Evolutionary conservation across 2,329 filamentous ascomycete genomes (phyloP).

Genomic region (Dothideomycetes sp.): DNA sequence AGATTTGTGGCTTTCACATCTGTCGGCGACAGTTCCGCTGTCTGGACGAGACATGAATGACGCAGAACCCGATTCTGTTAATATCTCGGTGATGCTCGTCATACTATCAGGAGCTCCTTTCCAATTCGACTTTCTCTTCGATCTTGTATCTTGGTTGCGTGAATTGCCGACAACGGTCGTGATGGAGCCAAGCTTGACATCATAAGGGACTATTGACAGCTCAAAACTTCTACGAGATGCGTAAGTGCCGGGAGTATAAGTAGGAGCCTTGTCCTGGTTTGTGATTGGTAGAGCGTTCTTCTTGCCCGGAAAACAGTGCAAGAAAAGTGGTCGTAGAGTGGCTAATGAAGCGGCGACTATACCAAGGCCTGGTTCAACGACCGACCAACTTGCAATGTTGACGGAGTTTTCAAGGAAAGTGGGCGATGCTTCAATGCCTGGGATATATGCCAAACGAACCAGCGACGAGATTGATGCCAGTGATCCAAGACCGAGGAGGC

Average conservation of each 20-base stretch:
- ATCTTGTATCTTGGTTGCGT: not conserved
- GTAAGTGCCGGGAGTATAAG: conserved; percentile 1
- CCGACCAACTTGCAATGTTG: conserved; percentile 24
- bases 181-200: not conserved
- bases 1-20: not conserved
- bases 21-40: not conserved
- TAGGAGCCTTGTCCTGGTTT: not conserved
- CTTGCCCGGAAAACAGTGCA: conserved; percentile 2
- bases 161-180: conserved; percentile 6
- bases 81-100: not conserved
- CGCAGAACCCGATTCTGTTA: not conserved
- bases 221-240: conserved; percentile 7
- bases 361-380: conserved; percentile 27
- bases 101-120: not conserved
- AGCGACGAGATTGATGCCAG: conserved; percentile 20
- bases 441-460: conserved; percentile 20
- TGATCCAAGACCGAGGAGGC: conserved; percentile 33
- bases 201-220: conserved; percentile 1
- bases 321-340: conserved; percentile 24
- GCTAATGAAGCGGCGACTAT: conserved; percentile 26
- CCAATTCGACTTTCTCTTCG: too few relatives aligned
- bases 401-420: conserved; percentile 20
- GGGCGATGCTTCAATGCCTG: conserved; percentile 15
- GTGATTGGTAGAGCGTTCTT: conserved; percentile 1
- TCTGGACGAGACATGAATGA: conserved; percentile 2